Percentiles rank a stretch among this genome's conserved stretches.
Conservation (phyloP, 2,329 filamentous ascomycete genomes). For the Fusarium austroafricanum region DNA sequence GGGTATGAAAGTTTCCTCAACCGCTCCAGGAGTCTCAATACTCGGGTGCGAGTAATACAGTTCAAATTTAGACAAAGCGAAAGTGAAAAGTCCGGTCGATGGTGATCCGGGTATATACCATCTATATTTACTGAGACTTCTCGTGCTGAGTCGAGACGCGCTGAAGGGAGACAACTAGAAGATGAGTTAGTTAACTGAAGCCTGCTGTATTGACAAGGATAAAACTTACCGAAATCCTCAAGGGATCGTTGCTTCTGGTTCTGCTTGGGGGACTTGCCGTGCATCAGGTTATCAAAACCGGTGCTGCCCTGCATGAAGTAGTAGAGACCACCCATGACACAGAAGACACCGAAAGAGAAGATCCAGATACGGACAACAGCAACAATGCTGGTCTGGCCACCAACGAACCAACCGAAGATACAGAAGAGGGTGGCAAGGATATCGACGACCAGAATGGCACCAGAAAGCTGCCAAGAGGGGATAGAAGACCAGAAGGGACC, state of each 20-base stretch:
- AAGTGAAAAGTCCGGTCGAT: conserved; percentile 54
- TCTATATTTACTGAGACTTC: conserved; percentile 75
- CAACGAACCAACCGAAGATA: conserved; percentile 85
- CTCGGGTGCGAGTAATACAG: conserved; percentile 53
- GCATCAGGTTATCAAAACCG: conserved; percentile 92
- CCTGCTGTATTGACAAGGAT: not conserved
- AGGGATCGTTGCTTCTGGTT: conserved; percentile 85
- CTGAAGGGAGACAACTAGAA: conserved; percentile 84
- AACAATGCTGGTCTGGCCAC: conserved; percentile 78
- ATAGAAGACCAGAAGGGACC: conserved; percentile 92
- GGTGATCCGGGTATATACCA: conserved; percentile 55
- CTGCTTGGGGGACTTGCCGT: conserved; percentile 86
- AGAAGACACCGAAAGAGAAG: conserved; percentile 91
- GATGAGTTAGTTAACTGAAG: conserved; percentile 60
- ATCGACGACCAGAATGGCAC: conserved; percentile 84
- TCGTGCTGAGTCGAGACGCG: conserved; percentile 93
- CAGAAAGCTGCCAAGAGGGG: conserved; percentile 85
- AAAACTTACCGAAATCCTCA: conserved; percentile 85
- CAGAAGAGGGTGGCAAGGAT: conserved; percentile 87
- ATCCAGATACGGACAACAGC: conserved; percentile 91
- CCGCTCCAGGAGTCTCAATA: conserved; percentile 51
- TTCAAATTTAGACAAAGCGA: conserved; percentile 56
- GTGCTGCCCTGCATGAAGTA: conserved; percentile 84
- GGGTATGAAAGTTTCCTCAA: conserved; percentile 54
- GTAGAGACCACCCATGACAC: conserved; percentile 77